Evolutionary conservation across 352 stramenopile genomes (phyloP).

Genomic region (Globisporangium abappressorium): DNA sequence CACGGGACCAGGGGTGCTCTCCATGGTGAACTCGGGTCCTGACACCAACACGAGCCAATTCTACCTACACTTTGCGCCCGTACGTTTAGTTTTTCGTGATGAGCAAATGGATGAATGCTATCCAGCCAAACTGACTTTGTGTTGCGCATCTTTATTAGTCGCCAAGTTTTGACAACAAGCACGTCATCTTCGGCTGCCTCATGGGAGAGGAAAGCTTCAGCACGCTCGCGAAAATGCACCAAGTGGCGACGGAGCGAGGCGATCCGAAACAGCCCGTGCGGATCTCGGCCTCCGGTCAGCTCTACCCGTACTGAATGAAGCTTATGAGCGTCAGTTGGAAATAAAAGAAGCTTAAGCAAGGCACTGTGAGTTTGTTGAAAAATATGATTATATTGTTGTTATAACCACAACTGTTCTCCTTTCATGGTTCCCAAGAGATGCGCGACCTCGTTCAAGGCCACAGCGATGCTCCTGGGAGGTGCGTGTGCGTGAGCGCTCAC

Average conservation of each 20-base stretch:
- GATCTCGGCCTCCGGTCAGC: constrained; percentile 44
- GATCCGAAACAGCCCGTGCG: constrained; percentile 45
- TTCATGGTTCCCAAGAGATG: constrained; percentile 9
- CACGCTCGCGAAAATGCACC: constrained; percentile 46
- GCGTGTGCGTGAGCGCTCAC: not conserved
- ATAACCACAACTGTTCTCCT: constrained; percentile 16
- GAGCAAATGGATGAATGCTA: too few species aligned
- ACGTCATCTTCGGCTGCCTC: constrained; percentile 79
- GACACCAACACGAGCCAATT: constrained; percentile 97
- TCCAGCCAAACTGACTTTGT: too few species aligned
- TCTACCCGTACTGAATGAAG: constrained; percentile 27
- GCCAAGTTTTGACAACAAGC: constrained; percentile 64
- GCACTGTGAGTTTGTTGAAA: not conserved
- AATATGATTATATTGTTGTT: constrained; percentile 6
- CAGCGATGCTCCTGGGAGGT: constrained; percentile 8
- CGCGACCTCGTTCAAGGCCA: constrained; percentile 12
- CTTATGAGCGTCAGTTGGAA: not conserved
- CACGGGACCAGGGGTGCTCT: constrained; percentile 82
- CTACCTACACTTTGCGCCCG: constrained; percentile 83
- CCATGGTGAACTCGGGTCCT: constrained; percentile 93
- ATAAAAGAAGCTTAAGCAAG: not conserved
- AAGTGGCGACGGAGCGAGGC: constrained; percentile 43
- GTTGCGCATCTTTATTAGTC: constrained; percentile 25
- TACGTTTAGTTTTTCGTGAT: constrained; percentile 18
- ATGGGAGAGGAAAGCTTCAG: constrained; percentile 45